Conservation (phyloP, 179 eudicot species). For the Actinidia arguta region DNA sequence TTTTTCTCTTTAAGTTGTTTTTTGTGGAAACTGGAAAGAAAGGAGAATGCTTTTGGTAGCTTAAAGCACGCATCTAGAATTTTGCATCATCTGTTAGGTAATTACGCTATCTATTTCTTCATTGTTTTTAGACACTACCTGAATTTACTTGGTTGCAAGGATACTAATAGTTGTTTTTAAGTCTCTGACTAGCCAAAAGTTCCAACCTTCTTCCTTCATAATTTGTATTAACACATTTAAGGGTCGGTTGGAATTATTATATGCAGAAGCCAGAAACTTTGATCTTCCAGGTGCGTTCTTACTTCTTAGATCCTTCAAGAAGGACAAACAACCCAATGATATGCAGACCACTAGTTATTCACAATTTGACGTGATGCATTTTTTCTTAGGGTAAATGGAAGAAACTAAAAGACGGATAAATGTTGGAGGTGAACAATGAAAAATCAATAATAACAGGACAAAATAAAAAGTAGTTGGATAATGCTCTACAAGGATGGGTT, state of each 20-base stretch:
- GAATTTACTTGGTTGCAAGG: background rate
- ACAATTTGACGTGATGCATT: background rate
- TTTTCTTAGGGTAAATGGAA: background rate
- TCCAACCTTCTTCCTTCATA: background rate
- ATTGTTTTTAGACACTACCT: too few relatives aligned
- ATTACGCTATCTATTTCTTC: too few relatives aligned
- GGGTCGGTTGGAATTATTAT: background rate
- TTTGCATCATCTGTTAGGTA: constrained; percentile 10
- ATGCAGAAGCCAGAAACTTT: background rate
- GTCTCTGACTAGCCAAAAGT: background rate
- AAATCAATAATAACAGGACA: background rate
- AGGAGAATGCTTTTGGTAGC: constrained; percentile 8
- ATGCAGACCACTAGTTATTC: background rate
- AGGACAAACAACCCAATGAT: background rate
- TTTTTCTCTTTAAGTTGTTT: background rate
- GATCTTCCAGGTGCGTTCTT: background rate
- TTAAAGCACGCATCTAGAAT: background rate
- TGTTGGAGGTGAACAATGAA: background rate
- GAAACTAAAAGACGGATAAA: background rate
- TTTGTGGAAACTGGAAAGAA: background rate
- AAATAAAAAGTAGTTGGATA: background rate
- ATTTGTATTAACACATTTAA: background rate
- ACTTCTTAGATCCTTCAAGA: background rate
- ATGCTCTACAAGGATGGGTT: background rate
- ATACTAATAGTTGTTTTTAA: background rate